phyloP scores from a whole-genome alignment of 2,329 filamentous ascomycete genomes.

The Apiospora hydei region DNA sequence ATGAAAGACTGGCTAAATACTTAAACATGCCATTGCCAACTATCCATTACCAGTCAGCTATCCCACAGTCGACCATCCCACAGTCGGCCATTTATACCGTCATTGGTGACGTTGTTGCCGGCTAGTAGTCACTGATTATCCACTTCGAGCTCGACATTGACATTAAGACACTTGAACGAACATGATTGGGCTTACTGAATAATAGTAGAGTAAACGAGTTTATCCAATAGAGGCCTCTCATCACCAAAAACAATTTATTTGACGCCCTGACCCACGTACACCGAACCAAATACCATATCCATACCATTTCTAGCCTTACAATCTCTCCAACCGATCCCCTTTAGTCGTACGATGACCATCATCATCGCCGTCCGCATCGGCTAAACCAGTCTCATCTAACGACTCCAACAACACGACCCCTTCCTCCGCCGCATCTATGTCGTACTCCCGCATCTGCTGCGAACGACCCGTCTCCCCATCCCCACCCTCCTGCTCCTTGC shows the following conservation, averaged over 20 bases:
- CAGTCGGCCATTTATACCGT: no score
- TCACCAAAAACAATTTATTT: background rate
- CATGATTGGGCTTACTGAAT: no score
- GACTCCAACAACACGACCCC: conserved; percentile 33
- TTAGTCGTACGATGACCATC: background rate
- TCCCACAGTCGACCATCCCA: no score
- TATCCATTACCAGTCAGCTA: no score
- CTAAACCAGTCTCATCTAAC: background rate
- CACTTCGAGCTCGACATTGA: no score
- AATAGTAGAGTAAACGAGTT: no score
- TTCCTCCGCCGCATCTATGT: conserved; percentile 34
- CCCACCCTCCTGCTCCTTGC: conserved; percentile 37
- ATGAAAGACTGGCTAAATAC: no score
- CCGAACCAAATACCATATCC: background rate
- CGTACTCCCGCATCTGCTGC: conserved; percentile 2
- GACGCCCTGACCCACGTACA: background rate
- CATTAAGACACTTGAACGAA: no score
- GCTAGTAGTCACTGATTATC: no score
- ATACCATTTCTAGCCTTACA: background rate
- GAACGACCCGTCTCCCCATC: conserved; percentile 34
- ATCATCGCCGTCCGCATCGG: background rate
- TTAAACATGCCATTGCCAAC: no score
- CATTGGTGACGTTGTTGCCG: no score
- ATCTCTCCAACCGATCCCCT: background rate
- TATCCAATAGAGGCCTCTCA: background rate